These are phyloP conservation scores for Rhizoclosmatium sp. DNA, from an alignment of 192 early-diverging fungal species.

Conservation along the genomic window DNA sequence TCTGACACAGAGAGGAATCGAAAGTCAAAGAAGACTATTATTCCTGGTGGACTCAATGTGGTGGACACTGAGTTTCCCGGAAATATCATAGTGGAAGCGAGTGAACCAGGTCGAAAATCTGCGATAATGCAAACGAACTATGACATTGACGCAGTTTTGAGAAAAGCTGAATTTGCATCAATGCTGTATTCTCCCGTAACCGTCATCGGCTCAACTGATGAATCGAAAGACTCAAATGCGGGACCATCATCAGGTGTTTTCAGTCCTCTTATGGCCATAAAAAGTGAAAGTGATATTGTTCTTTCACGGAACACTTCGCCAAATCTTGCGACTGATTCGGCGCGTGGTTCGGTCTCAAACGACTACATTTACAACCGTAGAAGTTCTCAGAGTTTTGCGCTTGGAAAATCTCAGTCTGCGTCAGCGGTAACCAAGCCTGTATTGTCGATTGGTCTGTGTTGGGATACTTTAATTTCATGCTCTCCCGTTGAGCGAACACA, in stretches of 20 bases:
- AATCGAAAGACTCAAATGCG: not conserved
- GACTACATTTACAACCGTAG: constrained; percentile 27
- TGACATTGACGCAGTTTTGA: constrained; percentile 27
- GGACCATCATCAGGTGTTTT: not conserved
- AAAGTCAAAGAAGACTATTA: not conserved
- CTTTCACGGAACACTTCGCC: constrained; percentile 23
- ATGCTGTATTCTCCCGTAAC: constrained; percentile 2
- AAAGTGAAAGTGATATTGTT: constrained; percentile 22
- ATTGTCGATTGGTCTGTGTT: constrained; percentile 32
- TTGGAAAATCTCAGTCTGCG: constrained; percentile 17
- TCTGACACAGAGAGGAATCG: not conserved
- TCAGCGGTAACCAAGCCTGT: constrained; percentile 12
- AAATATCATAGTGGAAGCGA: constrained; percentile 2
- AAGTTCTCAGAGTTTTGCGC: not conserved
- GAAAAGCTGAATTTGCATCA: constrained; percentile 7
- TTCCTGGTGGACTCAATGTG: not conserved
- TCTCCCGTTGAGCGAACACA: constrained; percentile 25
- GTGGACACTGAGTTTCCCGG: not conserved
- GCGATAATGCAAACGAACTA: constrained; percentile 34
- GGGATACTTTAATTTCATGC: constrained; percentile 27
- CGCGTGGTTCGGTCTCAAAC: constrained; percentile 22
- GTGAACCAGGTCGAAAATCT: constrained; percentile 6
- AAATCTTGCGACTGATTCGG: constrained; percentile 9
- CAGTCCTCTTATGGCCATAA: not conserved
- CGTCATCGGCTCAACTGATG: not conserved